Base-by-base conservation (phyloP, 345 rosid species). In the Citrus cavaleriei region DNA sequence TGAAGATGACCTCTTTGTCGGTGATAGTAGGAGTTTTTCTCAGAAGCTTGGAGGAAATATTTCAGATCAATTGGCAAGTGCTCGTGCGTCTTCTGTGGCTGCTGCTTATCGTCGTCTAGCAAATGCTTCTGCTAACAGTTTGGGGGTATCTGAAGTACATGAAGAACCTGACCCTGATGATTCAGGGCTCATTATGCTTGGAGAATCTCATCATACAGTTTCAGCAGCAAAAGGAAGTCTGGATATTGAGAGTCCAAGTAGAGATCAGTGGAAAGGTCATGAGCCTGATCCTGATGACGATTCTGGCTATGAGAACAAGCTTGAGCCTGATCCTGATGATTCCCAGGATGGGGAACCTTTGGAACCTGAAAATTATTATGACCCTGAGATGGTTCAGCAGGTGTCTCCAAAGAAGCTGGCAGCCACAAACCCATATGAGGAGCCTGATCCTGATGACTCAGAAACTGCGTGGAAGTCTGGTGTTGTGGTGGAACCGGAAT, bases 91-190 rank as follows among this genome's bases (percentile, higher is more conserved):
- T 63, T 93, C 98, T 16, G 95, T 92, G 77, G 87, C 90, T 82
- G 99, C 99, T 90, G 99, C 98, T 64, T 93, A 83, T 86, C 87
- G 62, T 59, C 95, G 97, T 79, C 77, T 88, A 61, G 87, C 79
- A 74, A 74, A 75, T 54, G 77, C 84, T 59, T 81, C 85, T 78
- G 77, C 42, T 27, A 73, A 75, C 66, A 51, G 8, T 81, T 57
- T 37, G 12, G 80, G 70, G 58, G 77, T 27, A 77, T 83, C 87
- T 66, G 86, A 86, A 84, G 83, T 61, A 9, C 78, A 79, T 14
- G 86, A 82, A 70, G 96, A 91, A 83, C 90, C 93, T 68, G 92
- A 90, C 60, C 89, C 86, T 34, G 93, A 92, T 88, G 90, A 89
- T 80, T 79, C 90, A n/a, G 77, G 64, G 69, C 65, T 58, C 30